phyloP scores from a whole-genome alignment of 2,329 filamentous ascomycete genomes.

The Nemania sp. region DNA sequence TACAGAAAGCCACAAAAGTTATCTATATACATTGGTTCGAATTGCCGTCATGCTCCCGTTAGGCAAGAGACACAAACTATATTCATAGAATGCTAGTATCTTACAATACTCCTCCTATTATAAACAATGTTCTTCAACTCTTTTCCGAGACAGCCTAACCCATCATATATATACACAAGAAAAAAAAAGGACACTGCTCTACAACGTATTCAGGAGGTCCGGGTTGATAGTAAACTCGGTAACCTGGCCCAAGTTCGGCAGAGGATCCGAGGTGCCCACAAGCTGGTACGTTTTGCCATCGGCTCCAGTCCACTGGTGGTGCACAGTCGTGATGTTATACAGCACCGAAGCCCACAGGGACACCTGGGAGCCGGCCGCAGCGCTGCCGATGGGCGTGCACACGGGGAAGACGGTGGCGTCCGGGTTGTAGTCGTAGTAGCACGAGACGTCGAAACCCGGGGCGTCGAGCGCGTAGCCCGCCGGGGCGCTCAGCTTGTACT shows the following conservation, averaged over 20 bases:
- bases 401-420: slow-evolving; percentile 2
- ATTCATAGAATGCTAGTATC: too few relatives aligned
- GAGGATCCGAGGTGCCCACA: slow-evolving; percentile 9
- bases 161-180: neutral
- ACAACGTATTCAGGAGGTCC: slow-evolving; percentile 11
- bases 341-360: slow-evolving; percentile 5
- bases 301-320: slow-evolving; percentile 11
- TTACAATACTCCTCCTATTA: too few relatives aligned
- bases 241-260: slow-evolving; percentile 6
- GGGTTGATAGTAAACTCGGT: slow-evolving; percentile 1
- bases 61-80: too few relatives aligned
- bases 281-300: slow-evolving; percentile 10
- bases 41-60: too few relatives aligned
- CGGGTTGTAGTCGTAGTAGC: slow-evolving; percentile 17
- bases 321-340: slow-evolving; percentile 5
- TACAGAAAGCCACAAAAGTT: too few relatives aligned
- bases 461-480: slow-evolving; percentile 15
- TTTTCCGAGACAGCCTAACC: too few relatives aligned
- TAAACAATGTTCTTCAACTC: too few relatives aligned
- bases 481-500: slow-evolving; percentile 20
- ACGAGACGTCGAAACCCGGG: slow-evolving; percentile 19
- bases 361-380: neutral
- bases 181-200: neutral
- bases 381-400: slow-evolving; percentile 2
- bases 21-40: too few relatives aligned